phyloP scores from a whole-genome alignment of 2,329 filamentous ascomycete species.

The Elsinoe perseae region DNA sequence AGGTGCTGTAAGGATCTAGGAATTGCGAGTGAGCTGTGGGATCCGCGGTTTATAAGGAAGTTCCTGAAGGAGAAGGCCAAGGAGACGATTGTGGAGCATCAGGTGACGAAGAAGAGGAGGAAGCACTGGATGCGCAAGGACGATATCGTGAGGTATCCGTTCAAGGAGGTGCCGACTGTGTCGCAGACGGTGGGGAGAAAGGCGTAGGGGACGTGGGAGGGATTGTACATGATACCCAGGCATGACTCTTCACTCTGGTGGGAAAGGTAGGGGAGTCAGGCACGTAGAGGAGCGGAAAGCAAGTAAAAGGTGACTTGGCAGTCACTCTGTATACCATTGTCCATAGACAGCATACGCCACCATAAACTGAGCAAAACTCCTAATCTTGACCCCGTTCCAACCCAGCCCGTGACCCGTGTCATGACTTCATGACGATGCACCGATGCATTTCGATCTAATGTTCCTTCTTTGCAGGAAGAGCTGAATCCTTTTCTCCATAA shows the following conservation, averaged over 20 bases:
- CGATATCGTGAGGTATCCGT: slow-evolving; percentile 61
- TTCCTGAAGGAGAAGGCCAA: slow-evolving; percentile 69
- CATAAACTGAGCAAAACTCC: slow-evolving; percentile 4
- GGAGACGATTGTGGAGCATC: slow-evolving; percentile 86
- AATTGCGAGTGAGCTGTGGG: slow-evolving; percentile 92
- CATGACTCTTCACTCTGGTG: not conserved
- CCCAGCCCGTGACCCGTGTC: not conserved
- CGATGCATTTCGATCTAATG: slow-evolving; percentile 13
- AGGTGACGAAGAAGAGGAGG: slow-evolving; percentile 75
- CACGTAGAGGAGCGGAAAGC: not conserved
- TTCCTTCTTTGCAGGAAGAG: slow-evolving; percentile 27
- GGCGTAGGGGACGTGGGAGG: not conserved
- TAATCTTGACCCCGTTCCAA: not conserved
- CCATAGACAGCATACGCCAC: slow-evolving; percentile 1
- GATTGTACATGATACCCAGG: not conserved
- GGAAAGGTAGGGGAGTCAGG: not conserved
- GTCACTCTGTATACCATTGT: not conserved
- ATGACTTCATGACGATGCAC: slow-evolving; percentile 13
- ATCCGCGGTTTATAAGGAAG: slow-evolving; percentile 78
- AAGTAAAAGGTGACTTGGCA: not conserved
- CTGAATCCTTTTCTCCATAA: slow-evolving; percentile 32
- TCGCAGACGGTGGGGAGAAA: not conserved
- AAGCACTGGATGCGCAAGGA: slow-evolving; percentile 84
- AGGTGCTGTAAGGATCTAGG: slow-evolving; percentile 97
- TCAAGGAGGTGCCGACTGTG: slow-evolving; percentile 40